Evolutionary conservation across 2,329 filamentous ascomycete genomes (phyloP).

Genomic region (Colletotrichum sp.): DNA sequence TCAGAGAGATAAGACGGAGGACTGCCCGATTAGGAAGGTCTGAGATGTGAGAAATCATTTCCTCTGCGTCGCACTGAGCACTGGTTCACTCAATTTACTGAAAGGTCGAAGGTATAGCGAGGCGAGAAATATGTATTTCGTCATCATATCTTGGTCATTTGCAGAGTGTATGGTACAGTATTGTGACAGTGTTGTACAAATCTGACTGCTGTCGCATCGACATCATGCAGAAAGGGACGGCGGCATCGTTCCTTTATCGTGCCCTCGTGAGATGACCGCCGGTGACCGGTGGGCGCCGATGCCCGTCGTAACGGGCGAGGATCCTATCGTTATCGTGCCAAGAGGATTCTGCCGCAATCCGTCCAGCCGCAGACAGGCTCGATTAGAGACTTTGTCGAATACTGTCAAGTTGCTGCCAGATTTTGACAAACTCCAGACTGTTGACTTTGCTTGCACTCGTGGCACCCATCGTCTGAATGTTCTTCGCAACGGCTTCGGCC

Average conservation of each 20-base stretch:
- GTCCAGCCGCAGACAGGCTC: neutral
- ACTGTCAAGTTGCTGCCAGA: conserved; percentile 23
- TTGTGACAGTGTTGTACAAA: neutral
- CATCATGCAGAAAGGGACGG: neutral
- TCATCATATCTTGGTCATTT: neutral
- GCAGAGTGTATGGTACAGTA: neutral
- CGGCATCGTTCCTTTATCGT: neutral
- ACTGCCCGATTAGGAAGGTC: conserved; percentile 13
- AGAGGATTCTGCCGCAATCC: neutral
- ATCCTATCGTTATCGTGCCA: neutral
- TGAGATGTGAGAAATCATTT: neutral
- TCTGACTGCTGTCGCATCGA: neutral
- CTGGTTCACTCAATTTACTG: neutral
- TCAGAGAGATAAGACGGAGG: conserved; percentile 12
- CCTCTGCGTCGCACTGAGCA: neutral
- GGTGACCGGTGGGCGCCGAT: conserved; percentile 4
- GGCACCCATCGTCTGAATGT: conserved; percentile 12
- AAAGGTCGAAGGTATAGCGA: neutral
- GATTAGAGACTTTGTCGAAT: neutral
- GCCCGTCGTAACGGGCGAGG: neutral
- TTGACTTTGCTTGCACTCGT: conserved; percentile 1
- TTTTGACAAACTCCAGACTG: conserved; percentile 35
- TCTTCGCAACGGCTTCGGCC: conserved; percentile 39
- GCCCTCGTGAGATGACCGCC: neutral
- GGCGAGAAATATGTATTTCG: neutral